These are phyloP conservation scores for Pichia exigua DNA, from an alignment of 805 yeast species.

Conservation along the genomic window DNA sequence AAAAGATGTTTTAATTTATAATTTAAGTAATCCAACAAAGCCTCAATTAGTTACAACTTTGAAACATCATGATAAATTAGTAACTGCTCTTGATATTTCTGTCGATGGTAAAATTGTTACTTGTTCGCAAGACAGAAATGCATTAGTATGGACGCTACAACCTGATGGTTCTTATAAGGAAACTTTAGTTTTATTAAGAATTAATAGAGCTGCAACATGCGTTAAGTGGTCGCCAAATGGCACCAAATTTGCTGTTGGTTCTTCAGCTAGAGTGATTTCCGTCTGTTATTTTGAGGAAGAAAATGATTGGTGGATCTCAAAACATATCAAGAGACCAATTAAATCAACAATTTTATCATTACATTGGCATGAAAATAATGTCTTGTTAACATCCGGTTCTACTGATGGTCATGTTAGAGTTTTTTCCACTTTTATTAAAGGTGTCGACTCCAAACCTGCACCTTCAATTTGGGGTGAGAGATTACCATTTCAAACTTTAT, in stretches of 20 bases:
- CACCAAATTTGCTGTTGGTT: slow-evolving; percentile 93
- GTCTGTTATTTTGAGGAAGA: slow-evolving; percentile 93
- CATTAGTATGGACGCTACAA: slow-evolving; percentile 87
- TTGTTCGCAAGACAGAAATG: slow-evolving; percentile 96
- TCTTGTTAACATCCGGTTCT: slow-evolving; percentile 81
- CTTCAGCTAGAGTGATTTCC: slow-evolving; percentile 90
- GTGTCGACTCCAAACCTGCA: slow-evolving; percentile 75
- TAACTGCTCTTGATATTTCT: slow-evolving; percentile 91
- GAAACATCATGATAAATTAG: slow-evolving; percentile 84
- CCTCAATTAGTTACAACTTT: slow-evolving; percentile 62
- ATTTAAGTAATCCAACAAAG: slow-evolving; percentile 39
- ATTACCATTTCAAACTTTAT: slow-evolving; percentile 86
- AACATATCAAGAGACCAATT: slow-evolving; percentile 93
- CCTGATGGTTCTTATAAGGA: slow-evolving; percentile 62
- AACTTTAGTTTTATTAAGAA: slow-evolving; percentile 84
- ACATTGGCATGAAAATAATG: slow-evolving; percentile 92
- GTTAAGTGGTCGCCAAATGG: slow-evolving; percentile 96
- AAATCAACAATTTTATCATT: slow-evolving; percentile 76
- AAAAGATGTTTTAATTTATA: slow-evolving; percentile 67
- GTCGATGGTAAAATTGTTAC: slow-evolving; percentile 86
- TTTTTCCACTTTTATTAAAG: slow-evolving; percentile 82
- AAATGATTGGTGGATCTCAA: slow-evolving; percentile 99
- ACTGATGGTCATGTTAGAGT: slow-evolving; percentile 91
- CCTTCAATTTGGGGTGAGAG: slow-evolving; percentile 90
- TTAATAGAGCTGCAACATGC: slow-evolving; percentile 90